Percentiles rank a stretch among this genome's conserved stretches.
Conservation (phyloP, 495 filamentous ascomycete species). For the Aspergillus conjunctus region DNA sequence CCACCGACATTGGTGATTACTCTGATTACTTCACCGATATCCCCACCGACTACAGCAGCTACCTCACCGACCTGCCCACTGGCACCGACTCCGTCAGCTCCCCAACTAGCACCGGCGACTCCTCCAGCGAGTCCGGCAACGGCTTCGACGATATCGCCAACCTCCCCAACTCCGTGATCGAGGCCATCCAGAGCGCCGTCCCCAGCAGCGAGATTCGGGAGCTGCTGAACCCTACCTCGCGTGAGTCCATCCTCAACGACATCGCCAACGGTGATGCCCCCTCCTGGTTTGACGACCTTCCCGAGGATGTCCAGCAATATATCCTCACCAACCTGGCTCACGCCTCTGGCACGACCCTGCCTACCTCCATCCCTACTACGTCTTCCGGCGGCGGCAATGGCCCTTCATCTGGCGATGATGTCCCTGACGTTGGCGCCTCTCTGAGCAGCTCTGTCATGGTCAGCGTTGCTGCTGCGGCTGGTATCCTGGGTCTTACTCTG, state of each 20-base stretch:
- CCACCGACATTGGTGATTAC: background rate
- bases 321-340: background rate
- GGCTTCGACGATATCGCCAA: background rate
- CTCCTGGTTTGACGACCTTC: background rate
- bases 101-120: background rate
- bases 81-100: background rate
- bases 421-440: background rate
- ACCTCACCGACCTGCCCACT: background rate
- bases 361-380: background rate
- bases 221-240: background rate
- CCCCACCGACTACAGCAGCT: background rate
- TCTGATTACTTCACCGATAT: background rate
- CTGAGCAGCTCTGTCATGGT: background rate
- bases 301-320: background rate
- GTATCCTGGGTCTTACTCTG: background rate
- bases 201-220: background rate
- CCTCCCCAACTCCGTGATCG: background rate
- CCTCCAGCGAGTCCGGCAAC: background rate
- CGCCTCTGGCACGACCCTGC: background rate
- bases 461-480: background rate
- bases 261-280: background rate
- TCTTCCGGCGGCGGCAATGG: background rate
- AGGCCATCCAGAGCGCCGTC: background rate
- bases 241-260: background rate
- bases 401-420: background rate